These are phyloP conservation scores for Calycina herbarum DNA, from an alignment of 2,329 filamentous ascomycete species.

Conservation along the genomic window DNA sequence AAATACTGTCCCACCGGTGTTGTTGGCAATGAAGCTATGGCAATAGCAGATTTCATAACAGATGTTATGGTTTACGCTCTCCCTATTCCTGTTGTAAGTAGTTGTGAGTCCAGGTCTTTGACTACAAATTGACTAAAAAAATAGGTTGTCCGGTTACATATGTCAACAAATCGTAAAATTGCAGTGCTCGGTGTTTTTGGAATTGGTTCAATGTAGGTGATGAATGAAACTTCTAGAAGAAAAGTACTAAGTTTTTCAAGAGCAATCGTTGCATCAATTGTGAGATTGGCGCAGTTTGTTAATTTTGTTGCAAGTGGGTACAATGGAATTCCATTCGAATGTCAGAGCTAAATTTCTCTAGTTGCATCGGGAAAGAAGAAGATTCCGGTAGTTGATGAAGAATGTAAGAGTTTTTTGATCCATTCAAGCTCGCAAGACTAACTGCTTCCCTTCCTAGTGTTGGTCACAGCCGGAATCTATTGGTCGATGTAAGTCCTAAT, in stretches of 20 bases:
- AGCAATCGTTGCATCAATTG: not conserved
- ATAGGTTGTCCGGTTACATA: not conserved
- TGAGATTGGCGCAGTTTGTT: not conserved
- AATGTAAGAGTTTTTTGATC: slow-evolving; percentile 2
- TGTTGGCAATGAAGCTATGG: not conserved
- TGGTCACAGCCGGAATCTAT: not conserved
- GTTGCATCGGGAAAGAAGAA: slow-evolving; percentile 2
- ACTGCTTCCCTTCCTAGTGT: not conserved
- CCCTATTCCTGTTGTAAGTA: slow-evolving; percentile 5
- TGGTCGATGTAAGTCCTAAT: slow-evolving; percentile 1
- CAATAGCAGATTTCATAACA: slow-evolving; percentile 5
- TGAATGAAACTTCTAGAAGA: not conserved
- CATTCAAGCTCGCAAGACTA: not conserved
- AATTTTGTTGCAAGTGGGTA: slow-evolving; percentile 1
- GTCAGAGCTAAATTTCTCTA: not conserved
- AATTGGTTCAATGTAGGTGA: slow-evolving; percentile 6
- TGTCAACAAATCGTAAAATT: slow-evolving; percentile 2
- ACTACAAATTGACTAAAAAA: not conserved
- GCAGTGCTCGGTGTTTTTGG: slow-evolving; percentile 6
- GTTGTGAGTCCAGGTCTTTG: not conserved
- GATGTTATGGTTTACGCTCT: slow-evolving; percentile 1
- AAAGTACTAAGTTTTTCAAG: not conserved
- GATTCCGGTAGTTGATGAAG: not conserved
- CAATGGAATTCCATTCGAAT: not conserved
- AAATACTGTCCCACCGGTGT: not conserved